phyloP scores from a whole-genome alignment of 768 basidiomycete genomes.

The Collybia mongolica region DNA sequence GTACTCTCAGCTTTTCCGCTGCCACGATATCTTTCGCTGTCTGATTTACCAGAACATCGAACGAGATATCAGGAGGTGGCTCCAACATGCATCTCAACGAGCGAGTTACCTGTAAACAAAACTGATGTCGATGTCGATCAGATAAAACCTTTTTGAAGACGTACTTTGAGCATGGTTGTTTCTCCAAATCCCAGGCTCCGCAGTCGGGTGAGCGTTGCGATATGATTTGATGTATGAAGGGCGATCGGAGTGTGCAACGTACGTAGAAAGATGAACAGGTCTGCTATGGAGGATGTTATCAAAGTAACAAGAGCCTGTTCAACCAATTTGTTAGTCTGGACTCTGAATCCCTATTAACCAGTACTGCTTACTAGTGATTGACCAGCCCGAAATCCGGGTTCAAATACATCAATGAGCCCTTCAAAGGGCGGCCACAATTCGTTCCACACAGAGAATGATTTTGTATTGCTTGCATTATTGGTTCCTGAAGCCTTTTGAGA shows the following conservation, averaged over 20 bases:
- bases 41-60: slow-evolving; percentile 53
- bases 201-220: slow-evolving; percentile 49
- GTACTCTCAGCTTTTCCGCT: slow-evolving; percentile 63
- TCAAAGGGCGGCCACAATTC: slow-evolving; percentile 77
- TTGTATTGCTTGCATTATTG: slow-evolving; percentile 25
- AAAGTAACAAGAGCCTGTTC: slow-evolving; percentile 52
- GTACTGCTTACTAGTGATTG: slow-evolving; percentile 34
- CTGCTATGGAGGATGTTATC: slow-evolving; percentile 60
- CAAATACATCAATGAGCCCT: slow-evolving; percentile 46
- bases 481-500: slow-evolving; percentile 35
- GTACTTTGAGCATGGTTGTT: slow-evolving; percentile 48
- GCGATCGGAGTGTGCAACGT: slow-evolving; percentile 52
- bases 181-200: slow-evolving; percentile 47
- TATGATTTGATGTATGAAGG: slow-evolving; percentile 51
- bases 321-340: slow-evolving; percentile 4
- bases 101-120: slow-evolving; percentile 47
- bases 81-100: slow-evolving; percentile 52
- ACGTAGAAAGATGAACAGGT: slow-evolving; percentile 62
- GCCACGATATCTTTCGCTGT: slow-evolving; percentile 63
- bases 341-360: background rate
- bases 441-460: slow-evolving; percentile 60
- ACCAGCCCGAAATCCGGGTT: slow-evolving; percentile 43
- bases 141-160: slow-evolving; percentile 6
- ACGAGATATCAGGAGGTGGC: slow-evolving; percentile 41
- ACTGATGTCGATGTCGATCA: slow-evolving; percentile 1